Evolutionary conservation across 2,329 filamentous ascomycete species (phyloP), one percentile per base, ranked within the genome.

Genomic region (Ceratocystis albifundus): DNA sequence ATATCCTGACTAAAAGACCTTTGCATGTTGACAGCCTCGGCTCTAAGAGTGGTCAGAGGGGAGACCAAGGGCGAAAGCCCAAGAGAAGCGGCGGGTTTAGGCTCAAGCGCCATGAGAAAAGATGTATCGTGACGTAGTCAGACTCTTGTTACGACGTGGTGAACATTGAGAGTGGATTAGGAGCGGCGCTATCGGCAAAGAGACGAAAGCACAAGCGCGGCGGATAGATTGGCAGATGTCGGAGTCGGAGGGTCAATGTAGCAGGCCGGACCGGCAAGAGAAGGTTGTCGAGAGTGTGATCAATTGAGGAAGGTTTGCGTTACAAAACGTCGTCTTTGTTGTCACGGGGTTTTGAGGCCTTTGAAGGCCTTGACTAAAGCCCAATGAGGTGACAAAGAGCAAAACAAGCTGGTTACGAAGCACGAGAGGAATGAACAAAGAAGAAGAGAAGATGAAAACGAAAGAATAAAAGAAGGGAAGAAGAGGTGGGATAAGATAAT

Each of bases 1-100:
- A 97, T 96, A 74, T 96, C 87, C 76, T 91, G 86, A 76, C 89
- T 96, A 70, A 94, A 79, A 12, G 90, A 82, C 67, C 85, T 78
- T 74, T 84, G 81, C 84, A 87, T 86, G 62, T 75, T 73, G 68
- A 77, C 76, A 69, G 78, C 76, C 70, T 80, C 77, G 63, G 76
- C 77, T 70, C 82, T 77, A 66, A 85, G 77, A 69, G 79, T 78
- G 71, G 77, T 75, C 70, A 84, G 78, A 69, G 78, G 59, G 3
- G 61, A 53, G 28, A 61, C 44, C 64, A 66, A 44, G 53, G 67
- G 64, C 46, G 63, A 65, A 28, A 50, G 63, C 46, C 66, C 63
- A 64, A 46, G 41, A 44, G 41, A 28, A 32, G 61, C 32, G 61
- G 15, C 46, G n/a, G 55, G 36, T 36, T 59, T 59, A 30, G 55